These are phyloP conservation scores for Suillus subluteus DNA, from an alignment of 768 basidiomycete species.

Conservation along the genomic window DNA sequence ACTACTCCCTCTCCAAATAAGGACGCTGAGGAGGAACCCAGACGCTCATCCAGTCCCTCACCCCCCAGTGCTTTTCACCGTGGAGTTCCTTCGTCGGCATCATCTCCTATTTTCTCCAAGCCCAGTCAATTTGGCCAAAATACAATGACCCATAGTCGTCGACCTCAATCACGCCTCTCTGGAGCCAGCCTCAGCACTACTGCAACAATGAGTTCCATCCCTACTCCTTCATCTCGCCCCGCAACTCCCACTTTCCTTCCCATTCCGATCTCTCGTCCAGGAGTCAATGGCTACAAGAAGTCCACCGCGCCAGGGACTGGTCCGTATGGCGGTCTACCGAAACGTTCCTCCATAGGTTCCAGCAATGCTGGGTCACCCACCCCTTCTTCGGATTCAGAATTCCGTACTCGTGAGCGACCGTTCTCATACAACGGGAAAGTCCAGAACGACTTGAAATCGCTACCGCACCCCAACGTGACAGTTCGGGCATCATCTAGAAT, in stretches of 20 bases:
- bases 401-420: constrained; percentile 30
- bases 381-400: constrained; percentile 31
- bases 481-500: constrained; percentile 47
- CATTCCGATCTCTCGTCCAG: constrained; percentile 55
- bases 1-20: constrained; percentile 74
- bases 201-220: constrained; percentile 62
- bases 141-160: constrained; percentile 50
- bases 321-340: constrained; percentile 43
- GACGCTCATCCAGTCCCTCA: constrained; percentile 66
- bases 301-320: constrained; percentile 54
- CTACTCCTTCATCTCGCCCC: constrained; percentile 71
- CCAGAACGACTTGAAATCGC: constrained; percentile 36
- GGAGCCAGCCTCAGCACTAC: constrained; percentile 58
- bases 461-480: constrained; percentile 53
- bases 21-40: constrained; percentile 55
- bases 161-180: constrained; percentile 78
- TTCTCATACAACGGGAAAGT: constrained; percentile 29
- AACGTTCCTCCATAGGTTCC: constrained; percentile 67
- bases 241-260: constrained; percentile 79
- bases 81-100: constrained; percentile 48
- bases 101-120: constrained; percentile 49
- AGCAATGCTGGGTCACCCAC: constrained; percentile 37
- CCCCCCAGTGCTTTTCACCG: constrained; percentile 56
- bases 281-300: constrained; percentile 57
- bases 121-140: constrained; percentile 47